Conservation (phyloP, 805 yeast species). For the Ogataea minuta region DNA sequence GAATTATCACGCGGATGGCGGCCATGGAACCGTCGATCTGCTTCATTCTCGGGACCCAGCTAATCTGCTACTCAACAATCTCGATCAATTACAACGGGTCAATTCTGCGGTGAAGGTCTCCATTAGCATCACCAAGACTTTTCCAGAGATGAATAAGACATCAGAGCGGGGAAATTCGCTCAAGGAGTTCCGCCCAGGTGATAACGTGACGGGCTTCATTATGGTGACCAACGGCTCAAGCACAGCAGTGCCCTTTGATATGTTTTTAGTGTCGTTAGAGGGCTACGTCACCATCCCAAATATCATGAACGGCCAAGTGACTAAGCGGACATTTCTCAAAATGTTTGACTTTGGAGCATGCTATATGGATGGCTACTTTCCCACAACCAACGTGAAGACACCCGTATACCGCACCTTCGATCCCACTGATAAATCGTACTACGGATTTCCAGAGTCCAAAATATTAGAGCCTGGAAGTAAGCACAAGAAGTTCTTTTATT, state of each 20-base stretch:
- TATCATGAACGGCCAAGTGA: slow-evolving; percentile 4
- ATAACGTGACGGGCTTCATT: slow-evolving; percentile 55
- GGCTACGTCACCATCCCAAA: slow-evolving; percentile 37
- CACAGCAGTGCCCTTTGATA: slow-evolving; percentile 49
- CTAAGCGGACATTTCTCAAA: slow-evolving; percentile 38
- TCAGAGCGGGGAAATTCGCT: slow-evolving; percentile 33
- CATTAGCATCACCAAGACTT: slow-evolving; percentile 39
- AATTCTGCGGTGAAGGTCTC: slow-evolving; percentile 22
- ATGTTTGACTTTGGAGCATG: slow-evolving; percentile 49
- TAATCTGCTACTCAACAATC: slow-evolving; percentile 24
- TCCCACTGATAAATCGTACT: slow-evolving; percentile 25
- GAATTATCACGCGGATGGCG: not conserved
- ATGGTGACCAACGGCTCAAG: slow-evolving; percentile 39
- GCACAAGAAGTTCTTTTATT: slow-evolving; percentile 56
- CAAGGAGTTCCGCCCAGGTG: slow-evolving; percentile 63
- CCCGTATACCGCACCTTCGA: slow-evolving; percentile 19
- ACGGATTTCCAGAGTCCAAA: slow-evolving; percentile 42
- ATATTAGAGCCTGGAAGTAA: slow-evolving; percentile 43
- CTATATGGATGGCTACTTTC: slow-evolving; percentile 41
- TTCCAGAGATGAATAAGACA: slow-evolving; percentile 32
- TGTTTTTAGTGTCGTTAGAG: slow-evolving; percentile 56
- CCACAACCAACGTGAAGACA: slow-evolving; percentile 22
- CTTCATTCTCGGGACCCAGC: slow-evolving; percentile 15
- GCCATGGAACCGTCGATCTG: not conserved
- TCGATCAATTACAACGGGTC: slow-evolving; percentile 21